Evolutionary conservation across 2,329 filamentous ascomycete genomes (phyloP).

Genomic region (Beauveria sp.): DNA sequence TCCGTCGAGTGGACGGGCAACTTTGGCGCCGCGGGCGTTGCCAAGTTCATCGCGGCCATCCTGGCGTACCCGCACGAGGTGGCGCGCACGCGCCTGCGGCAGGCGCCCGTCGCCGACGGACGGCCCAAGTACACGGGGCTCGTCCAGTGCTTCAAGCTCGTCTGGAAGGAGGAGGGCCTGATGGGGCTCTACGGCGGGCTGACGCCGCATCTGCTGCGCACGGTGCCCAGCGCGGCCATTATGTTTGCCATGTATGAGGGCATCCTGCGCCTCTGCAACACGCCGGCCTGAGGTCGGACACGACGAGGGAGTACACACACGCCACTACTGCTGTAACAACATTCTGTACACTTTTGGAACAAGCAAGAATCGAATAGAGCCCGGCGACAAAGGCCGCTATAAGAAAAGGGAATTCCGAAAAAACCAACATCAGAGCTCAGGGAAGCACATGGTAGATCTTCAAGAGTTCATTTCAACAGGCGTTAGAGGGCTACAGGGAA

Average conservation of each 20-base stretch:
- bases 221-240: conserved; percentile 86
- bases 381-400: too few species aligned
- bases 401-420: background rate
- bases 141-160: conserved; percentile 77
- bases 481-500: background rate
- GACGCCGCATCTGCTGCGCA: conserved; percentile 83
- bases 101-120: conserved; percentile 67
- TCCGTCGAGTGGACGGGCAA: conserved; percentile 74
- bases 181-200: conserved; percentile 82
- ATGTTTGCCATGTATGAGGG: conserved; percentile 87
- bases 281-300: conserved; percentile 22
- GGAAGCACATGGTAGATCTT: background rate
- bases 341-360: conserved; percentile 1
- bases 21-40: conserved; percentile 67
- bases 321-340: background rate
- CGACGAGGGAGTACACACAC: background rate
- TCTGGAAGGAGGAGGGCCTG: conserved; percentile 84
- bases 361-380: background rate
- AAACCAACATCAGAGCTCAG: background rate
- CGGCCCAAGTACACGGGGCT: conserved; percentile 81
- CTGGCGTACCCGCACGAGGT: conserved; percentile 92
- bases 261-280: conserved; percentile 42
- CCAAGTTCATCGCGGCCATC: conserved; percentile 78
- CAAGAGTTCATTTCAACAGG: background rate
- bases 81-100: conserved; percentile 74